Base-by-base conservation (phyloP, 1,139 yeast genomes). In the Suhomyces yuchorum region DNA sequence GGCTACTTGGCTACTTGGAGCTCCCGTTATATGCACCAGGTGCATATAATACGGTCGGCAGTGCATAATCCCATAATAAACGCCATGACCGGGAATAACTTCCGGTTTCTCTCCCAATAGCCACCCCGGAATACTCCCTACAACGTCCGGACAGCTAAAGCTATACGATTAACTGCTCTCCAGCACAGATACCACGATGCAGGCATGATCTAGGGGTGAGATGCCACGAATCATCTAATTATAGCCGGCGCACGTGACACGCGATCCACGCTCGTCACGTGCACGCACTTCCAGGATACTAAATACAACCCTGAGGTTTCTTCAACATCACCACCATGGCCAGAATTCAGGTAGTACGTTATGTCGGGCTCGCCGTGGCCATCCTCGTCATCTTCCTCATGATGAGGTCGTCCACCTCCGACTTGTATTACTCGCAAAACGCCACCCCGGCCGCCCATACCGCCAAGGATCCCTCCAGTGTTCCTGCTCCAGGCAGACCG, bases 361-460 rank as follows among this genome's bases (percentile, higher is more conserved):
- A 56, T 14, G 52, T 55, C n/a, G 56, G 63, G 11, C 54, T 62
- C 1, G 49, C 53, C 8, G 60, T 57, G 18, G 64, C 60, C 9
- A 34, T 62, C 12, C 37, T 58, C 24, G 51, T 62, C 40, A 35
- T 65, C 18, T 65, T 57, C 51, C 26, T 56, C 4, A 41, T 66
- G 19, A 49, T 58, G 4, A 36, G 45, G 5, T 43, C 61, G 17
- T 40, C 57, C 40, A 24, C 24, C n/a, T 63, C 66, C 5, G 45
- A 43, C 36, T 58, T 64, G 14, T 60, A 67, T 2, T 66, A 66
- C 45, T 60, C 67, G 19, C 71, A 67, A 47, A 37, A 55, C 8
- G 40, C 41, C n/a, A 60, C 68, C 12, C 62, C 63, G 32, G 48
- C 56, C 39, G 51, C 63, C 3, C 37, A 33, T 20, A 32, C 34